Conservation (phyloP, 2,329 filamentous ascomycete species). For the Monosporascus sp. region DNA sequence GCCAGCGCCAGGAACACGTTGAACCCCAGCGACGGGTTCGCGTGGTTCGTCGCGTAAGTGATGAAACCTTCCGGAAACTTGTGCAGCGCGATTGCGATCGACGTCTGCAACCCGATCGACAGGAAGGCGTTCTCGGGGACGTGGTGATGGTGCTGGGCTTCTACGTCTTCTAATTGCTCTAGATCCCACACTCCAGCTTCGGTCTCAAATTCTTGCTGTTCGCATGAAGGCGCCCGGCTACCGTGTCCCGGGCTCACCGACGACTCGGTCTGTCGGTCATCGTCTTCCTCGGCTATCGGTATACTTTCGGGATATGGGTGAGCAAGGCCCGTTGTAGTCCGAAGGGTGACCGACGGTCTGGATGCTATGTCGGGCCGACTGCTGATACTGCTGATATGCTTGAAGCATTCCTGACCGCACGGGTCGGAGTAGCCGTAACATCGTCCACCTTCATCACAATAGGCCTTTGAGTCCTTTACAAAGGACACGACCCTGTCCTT, state of each 20-base stretch:
- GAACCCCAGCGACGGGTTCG: conserved; percentile 81
- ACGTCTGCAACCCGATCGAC: conserved; percentile 92
- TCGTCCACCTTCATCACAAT: conserved; percentile 55
- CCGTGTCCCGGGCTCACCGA: conserved; percentile 18
- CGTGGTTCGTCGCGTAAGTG: conserved; percentile 96
- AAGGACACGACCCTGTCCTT: conserved; percentile 57
- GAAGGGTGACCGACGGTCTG: conserved; percentile 33
- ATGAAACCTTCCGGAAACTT: conserved; percentile 87
- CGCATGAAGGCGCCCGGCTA: conserved; percentile 27
- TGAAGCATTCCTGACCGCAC: conserved; percentile 62
- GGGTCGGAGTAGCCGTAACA: conserved; percentile 63
- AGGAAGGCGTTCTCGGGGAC: conserved; percentile 91
- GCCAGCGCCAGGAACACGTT: conserved; percentile 93
- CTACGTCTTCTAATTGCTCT: conserved; percentile 34
- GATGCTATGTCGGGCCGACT: conserved; percentile 30
- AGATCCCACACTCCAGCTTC: conserved; percentile 17
- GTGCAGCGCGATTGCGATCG: conserved; percentile 89
- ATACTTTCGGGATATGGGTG: conserved; percentile 16
- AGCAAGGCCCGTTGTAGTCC: conserved; percentile 37
- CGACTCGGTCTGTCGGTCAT: conserved; percentile 14
- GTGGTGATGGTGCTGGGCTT: conserved; percentile 77
- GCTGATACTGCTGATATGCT: conserved; percentile 44
- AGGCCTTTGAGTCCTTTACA: conserved; percentile 58
- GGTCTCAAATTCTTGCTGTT: conserved; percentile 24
- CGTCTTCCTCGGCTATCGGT: conserved; percentile 23